phyloP scores from a whole-genome alignment of 1,139 yeast genomes.

The Geotrichum australiense region DNA sequence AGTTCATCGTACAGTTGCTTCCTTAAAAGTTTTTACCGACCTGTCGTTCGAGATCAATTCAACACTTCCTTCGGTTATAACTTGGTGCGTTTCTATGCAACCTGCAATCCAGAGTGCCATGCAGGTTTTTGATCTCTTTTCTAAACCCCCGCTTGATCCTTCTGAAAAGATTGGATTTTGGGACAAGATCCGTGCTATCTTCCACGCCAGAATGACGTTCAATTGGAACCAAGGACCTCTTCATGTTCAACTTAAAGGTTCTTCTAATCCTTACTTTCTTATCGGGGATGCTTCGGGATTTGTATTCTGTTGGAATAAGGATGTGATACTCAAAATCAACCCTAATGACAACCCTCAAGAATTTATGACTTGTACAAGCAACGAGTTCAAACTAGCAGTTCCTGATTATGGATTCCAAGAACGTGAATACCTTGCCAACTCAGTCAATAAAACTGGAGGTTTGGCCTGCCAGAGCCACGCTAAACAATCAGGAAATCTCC shows the following conservation, averaged over 20 bases:
- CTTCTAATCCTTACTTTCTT: conserved; percentile 67
- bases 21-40: conserved; percentile 67
- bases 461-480: conserved; percentile 23
- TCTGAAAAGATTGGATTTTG: conserved; percentile 75
- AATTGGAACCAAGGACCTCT: conserved; percentile 47
- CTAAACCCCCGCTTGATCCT: conserved; percentile 76
- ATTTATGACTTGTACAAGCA: conserved; percentile 57
- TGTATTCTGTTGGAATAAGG: conserved; percentile 66
- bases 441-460: conserved; percentile 22
- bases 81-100: conserved; percentile 83
- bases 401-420: conserved; percentile 40
- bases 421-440: conserved; percentile 27
- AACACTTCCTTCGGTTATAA: conserved; percentile 54
- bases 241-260: conserved; percentile 53
- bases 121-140: conserved; percentile 73
- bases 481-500: conserved; percentile 27
- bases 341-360: conserved; percentile 55
- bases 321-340: conserved; percentile 56
- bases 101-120: conserved; percentile 80
- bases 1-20: conserved; percentile 69
- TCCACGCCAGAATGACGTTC: conserved; percentile 50
- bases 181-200: conserved; percentile 61
- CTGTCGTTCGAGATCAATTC: conserved; percentile 52
- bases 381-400: conserved; percentile 61
- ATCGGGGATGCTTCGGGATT: conserved; percentile 72